Conservation (phyloP, 2,329 filamentous ascomycete genomes). For the Aspergillus amoenus region DNA sequence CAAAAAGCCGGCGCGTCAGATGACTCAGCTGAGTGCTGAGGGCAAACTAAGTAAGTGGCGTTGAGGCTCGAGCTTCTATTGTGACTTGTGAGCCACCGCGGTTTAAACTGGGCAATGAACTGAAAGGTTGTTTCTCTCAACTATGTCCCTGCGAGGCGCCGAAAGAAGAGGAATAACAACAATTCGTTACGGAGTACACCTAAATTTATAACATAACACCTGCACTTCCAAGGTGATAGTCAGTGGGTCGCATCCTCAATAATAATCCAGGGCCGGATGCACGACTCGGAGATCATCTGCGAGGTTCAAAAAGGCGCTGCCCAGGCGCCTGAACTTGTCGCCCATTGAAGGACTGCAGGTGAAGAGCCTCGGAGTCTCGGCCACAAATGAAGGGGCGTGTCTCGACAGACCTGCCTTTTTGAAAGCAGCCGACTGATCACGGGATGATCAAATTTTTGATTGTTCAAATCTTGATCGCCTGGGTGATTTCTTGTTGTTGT, state of each 20-base stretch:
- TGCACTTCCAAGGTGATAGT: conserved; percentile 6
- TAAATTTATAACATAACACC: conserved; percentile 1
- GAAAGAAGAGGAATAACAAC: background rate
- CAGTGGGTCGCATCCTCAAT: background rate
- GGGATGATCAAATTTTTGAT: background rate
- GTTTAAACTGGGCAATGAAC: no score
- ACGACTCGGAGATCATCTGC: conserved; percentile 3
- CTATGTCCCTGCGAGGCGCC: background rate
- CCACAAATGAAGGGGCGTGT: background rate
- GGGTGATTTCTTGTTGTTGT: background rate
- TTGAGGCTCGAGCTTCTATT: no score
- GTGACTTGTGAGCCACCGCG: no score
- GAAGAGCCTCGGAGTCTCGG: background rate
- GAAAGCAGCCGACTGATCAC: background rate
- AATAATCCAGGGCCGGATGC: conserved; percentile 1
- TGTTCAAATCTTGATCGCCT: background rate
- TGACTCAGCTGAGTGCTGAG: no score
- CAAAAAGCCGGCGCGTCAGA: no score
- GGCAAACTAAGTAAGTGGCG: no score
- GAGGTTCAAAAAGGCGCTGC: background rate
- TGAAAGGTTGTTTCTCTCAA: no score
- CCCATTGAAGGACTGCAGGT: background rate
- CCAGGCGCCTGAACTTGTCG: background rate
- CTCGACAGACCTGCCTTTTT: conserved; percentile 10
- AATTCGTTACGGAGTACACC: background rate